Evolutionary conservation across 768 basidiomycete genomes (phyloP).

Genomic region (Phaffia australis): DNA sequence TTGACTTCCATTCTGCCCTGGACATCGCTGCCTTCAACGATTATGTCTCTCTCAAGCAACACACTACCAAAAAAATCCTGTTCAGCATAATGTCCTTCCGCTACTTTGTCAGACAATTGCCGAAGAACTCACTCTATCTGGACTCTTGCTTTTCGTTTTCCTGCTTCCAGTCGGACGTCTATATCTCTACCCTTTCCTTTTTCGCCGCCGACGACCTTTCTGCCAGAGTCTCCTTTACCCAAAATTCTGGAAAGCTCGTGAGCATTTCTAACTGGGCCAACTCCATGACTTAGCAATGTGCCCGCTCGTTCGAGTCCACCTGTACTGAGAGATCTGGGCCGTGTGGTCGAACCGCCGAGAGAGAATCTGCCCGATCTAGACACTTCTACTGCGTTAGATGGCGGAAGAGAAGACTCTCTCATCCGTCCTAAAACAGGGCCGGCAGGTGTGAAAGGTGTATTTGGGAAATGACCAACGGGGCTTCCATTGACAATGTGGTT

Average conservation of each 20-base stretch:
- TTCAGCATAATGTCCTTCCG: not conserved
- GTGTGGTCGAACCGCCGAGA: not conserved
- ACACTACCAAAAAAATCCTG: constrained; percentile 38
- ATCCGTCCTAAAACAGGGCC: not conserved
- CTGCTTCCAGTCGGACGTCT: constrained; percentile 52
- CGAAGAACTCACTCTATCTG: constrained; percentile 48
- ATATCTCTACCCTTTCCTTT: constrained; percentile 42
- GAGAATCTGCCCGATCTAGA: not conserved
- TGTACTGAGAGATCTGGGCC: constrained; percentile 4
- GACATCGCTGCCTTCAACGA: constrained; percentile 67
- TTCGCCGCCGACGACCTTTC: constrained; percentile 4
- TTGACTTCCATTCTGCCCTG: constrained; percentile 59
- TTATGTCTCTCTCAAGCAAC: constrained; percentile 58
- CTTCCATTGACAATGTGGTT: not conserved
- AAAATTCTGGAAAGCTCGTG: constrained; percentile 54
- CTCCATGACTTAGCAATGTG: constrained; percentile 49
- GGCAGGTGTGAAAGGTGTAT: constrained; percentile 8
- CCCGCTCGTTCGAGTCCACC: constrained; percentile 42
- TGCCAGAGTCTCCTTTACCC: constrained; percentile 45
- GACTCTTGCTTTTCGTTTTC: constrained; percentile 51
- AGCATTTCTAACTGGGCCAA: constrained; percentile 45
- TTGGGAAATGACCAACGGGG: not conserved
- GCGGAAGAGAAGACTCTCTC: not conserved
- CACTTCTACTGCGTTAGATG: not conserved
- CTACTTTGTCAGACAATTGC: no score